Base-by-base conservation (phyloP, 768 basidiomycete species). In the Pleurotus tuoliensis region DNA sequence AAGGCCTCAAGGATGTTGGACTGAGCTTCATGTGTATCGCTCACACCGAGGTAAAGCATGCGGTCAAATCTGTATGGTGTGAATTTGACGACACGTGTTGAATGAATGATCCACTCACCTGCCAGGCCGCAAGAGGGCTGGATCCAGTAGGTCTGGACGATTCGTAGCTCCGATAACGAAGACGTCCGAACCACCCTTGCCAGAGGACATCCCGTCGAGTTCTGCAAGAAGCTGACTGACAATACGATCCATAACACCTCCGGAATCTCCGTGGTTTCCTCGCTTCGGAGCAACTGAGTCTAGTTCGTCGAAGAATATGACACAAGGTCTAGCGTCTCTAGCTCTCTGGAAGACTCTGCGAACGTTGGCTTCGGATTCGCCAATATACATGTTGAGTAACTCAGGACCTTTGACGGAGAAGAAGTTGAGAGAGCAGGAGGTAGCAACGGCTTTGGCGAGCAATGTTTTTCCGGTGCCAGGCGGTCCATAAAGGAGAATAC, bases 341-440 rank as follows among this genome's bases (percentile, higher is more conserved):
- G 95, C 95, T 11, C 85, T 83, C 67, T 95, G 92, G 69, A 98
- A 98, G 1, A 98, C 86, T 13, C 87, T 79, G 12, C 97, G 83
- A 40, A 99, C 95, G 70, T 98, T 99, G 59, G 98, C 97, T 70
- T 98, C 95, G 9, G 93, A 95, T 71, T 97, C 95, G 57, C 95
- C 95, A 63, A 98, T 96, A 71, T 96, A 98, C 95, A 98, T 98
- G 72, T 96, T 96, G 50, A 97, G 82, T 38, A 98, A 73, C 65
- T 98, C 95, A 3, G 95, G 95, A 0, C 95, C 95, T 69, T 98
- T 97, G 64, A 97, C 85, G n/a, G 93, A 95, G 73, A 98, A 89
- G 71, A 98, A 97, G 69, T 97, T 97, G 61, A 97, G 80, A 22
- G 93, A 88, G 68, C 90, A 97, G 2, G 93, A 92, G 0, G 94